Evolutionary conservation across 2,329 filamentous ascomycete genomes (phyloP), one percentile per base, ranked within the genome.

Genomic region (Aspergillus pseudotamarii): DNA sequence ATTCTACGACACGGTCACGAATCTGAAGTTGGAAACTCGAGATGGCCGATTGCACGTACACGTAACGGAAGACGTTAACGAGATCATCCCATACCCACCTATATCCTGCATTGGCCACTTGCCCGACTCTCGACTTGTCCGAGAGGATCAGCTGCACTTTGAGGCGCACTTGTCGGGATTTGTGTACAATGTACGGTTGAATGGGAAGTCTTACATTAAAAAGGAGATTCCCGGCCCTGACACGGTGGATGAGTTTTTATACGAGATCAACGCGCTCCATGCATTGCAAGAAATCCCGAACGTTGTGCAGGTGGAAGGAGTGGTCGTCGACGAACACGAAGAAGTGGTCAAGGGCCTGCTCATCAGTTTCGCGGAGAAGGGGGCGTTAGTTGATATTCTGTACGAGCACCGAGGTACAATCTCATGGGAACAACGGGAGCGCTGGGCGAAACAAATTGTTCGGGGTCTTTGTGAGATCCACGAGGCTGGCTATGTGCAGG

Each of bases 191-290:
- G 93, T 99, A 61, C 85, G 82, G 16, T 86, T 93, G 41, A 82
- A 86, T 62, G 88, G 86, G 11, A 81, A 85, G 62, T 81, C 88
- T 1, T 90, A 93, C 71, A 97, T 99, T 79, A 98, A 98, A 78
- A 99, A 99, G 77, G 95, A 99, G 74, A 98, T 99, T 19, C 95
- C 95, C 0, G 94, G 94, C 1, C 94, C 94, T 2, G 94, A 98
- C 72, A 95, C 92, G 0, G 90, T 98, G 23, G 94, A 98, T 66
- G 95, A 98, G 76, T 99, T 99, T 73, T 82, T 98, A 2, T 99
- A 99, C 76, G 95, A 99, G 79, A 91, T 97, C 75, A 97, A 98
- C 76, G 94, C 94, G 4, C 86, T 99, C n/a, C 89, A 91, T 76
- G 88, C 88, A 34, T 83, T 99, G 19, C 84, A 85, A 48, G 88